Evolutionary conservation across 2,329 filamentous ascomycete genomes (phyloP), one percentile per base, ranked within the genome.

Genomic region (Fusarium setosum): DNA sequence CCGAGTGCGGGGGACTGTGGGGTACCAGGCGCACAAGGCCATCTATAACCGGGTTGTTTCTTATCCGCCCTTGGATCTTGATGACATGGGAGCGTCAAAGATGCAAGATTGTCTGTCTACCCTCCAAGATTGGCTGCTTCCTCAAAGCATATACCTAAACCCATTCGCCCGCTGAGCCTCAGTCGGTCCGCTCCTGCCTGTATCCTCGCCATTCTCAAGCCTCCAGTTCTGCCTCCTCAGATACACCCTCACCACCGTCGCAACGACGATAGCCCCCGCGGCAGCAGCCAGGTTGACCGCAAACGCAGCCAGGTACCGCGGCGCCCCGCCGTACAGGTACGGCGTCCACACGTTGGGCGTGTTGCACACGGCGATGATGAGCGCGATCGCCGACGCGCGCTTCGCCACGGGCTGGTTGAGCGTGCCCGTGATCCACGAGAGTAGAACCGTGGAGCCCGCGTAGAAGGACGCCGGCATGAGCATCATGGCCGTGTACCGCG

Each of bases 401-500:
- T 40, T 40, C 5, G 37, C 37, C 5, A 40, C 20, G 20, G 20
- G 37, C 13, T 40, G 37, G 12, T 40, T 40, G 6, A 40, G 37
- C 3, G 37, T 40, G 7, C 37, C 20, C 4, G 37, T 24, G 20
- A 55, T 47, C 51, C 41, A 55, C 0, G 41, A 55, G 9, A 55
- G n/a, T 5, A 55, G 41, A 13, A 55, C 41, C 2, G 41, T 55
- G 4, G 51, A 47, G 11, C 32, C 32, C 4, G 51, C 21, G 9
- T 47, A 55, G 20, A 55, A 55, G 6, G 41, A 55, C 1, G 31
- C 41, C 4, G 41, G 51, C 41, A 47, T 55, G 23, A 55, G 23
- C 51, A 55, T 55, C 41, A 55, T 55, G 7, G 51, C 51, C 5
- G 51, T 55, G 51, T 55, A 55, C 12, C 51, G 41, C 3, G 41